A percentile compares a stretch with the other conserved stretches of the same genome.
Conservation (phyloP, 257 asterid species). For the Capsicum rhomboideum region DNA sequence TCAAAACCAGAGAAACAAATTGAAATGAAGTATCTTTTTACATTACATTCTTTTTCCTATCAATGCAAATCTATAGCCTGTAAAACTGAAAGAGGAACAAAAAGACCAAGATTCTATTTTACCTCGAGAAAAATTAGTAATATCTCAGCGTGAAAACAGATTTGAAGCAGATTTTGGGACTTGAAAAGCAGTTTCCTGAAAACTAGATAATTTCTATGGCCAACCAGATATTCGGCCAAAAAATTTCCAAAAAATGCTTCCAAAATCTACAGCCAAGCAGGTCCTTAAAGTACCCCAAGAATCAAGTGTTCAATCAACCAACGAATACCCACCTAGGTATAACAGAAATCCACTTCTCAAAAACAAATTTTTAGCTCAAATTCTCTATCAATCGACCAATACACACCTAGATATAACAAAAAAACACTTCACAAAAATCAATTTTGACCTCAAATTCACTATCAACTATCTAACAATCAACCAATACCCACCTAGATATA, state of each 20-base stretch:
- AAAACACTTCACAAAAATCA: conserved; percentile 25
- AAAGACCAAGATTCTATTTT: neutral
- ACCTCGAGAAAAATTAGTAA: neutral
- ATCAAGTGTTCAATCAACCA: neutral
- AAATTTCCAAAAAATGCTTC: no score
- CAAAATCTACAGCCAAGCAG: no score
- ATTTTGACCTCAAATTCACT: conserved; percentile 15
- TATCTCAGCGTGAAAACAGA: no score
- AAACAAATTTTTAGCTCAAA: neutral
- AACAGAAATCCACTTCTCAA: conserved; percentile 13
- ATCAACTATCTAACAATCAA: neutral
- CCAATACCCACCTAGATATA: neutral
- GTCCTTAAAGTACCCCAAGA: neutral
- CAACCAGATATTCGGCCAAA: no score
- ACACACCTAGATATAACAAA: neutral
- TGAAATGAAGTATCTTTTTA: no score
- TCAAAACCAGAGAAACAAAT: no score
- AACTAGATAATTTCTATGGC: no score
- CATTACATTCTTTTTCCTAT: neutral
- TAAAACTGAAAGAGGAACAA: neutral
- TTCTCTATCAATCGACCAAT: neutral
- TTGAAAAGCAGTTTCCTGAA: no score
- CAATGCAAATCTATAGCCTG: neutral
- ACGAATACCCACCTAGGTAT: neutral
- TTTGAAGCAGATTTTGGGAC: no score